These are phyloP conservation scores for Colletotrichum eremochloae DNA, from an alignment of 2,329 filamentous ascomycete genomes.

Conservation along the genomic window DNA sequence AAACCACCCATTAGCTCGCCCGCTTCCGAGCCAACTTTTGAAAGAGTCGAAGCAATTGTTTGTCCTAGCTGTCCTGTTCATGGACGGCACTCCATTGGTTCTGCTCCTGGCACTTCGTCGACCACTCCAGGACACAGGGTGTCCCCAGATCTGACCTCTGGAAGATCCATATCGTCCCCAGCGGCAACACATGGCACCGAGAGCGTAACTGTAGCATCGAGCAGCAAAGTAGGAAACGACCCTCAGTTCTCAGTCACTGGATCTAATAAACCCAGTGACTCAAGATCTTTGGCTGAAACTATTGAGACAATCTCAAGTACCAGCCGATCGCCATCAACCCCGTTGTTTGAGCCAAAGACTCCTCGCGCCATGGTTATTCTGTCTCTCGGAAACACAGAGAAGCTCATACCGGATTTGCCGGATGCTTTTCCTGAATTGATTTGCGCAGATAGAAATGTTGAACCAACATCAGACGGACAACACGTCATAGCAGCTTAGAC, in stretches of 20 bases:
- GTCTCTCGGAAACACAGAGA: no score
- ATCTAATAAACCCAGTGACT: not conserved
- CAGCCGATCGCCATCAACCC: not conserved
- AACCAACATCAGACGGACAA: no score
- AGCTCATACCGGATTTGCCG: no score
- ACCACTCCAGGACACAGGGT: no score
- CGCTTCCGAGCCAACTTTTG: slow-evolving; percentile 24
- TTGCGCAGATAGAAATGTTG: no score
- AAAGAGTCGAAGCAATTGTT: slow-evolving; percentile 44
- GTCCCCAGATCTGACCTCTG: no score
- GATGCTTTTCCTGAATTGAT: no score
- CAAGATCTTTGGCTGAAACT: not conserved
- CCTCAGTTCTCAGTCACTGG: not conserved
- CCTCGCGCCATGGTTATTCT: not conserved
- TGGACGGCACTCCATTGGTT: slow-evolving; percentile 28
- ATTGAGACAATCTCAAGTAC: not conserved
- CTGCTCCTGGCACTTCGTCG: no score
- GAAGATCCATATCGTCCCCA: not conserved
- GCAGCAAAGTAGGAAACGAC: no score
- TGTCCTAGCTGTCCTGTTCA: slow-evolving; percentile 43
- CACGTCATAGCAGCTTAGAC: no score
- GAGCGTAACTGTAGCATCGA: no score
- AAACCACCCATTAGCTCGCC: not conserved
- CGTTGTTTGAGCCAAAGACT: not conserved
- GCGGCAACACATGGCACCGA: no score